Evolutionary conservation across 768 basidiomycete genomes (phyloP).

Genomic region (Cantharellus anzutake): DNA sequence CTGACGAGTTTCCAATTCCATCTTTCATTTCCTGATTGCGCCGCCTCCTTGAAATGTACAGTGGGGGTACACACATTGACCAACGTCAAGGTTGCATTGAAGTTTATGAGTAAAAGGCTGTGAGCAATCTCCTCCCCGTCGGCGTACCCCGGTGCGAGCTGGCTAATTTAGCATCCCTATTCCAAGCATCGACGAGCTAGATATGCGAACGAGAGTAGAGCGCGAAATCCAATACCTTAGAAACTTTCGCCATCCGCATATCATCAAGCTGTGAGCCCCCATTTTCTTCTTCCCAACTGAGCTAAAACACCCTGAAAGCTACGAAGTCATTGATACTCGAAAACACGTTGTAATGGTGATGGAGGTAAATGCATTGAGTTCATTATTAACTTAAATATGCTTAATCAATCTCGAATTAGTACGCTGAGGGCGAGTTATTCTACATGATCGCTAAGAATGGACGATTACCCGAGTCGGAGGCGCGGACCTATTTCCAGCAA

Average conservation of each 20-base stretch:
- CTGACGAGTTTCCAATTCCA: neutral
- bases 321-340: slow-evolving; percentile 65
- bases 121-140: neutral
- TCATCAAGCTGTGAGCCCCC: slow-evolving; percentile 76
- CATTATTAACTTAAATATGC: neutral
- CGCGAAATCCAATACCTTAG: slow-evolving; percentile 97
- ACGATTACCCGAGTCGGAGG: slow-evolving; percentile 71
- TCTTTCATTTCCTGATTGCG: neutral
- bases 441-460: slow-evolving; percentile 94
- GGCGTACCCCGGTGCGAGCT: neutral
- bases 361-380: slow-evolving; percentile 23
- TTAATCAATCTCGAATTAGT: slow-evolving; percentile 17
- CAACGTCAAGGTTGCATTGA: slow-evolving; percentile 92
- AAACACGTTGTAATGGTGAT: slow-evolving; percentile 97
- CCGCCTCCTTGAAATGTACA: slow-evolving; percentile 16
- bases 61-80: slow-evolving; percentile 91
- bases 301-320: slow-evolving; percentile 13
- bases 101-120: slow-evolving; percentile 82
- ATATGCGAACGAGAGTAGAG: slow-evolving; percentile 81
- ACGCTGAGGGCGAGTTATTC: slow-evolving; percentile 90
- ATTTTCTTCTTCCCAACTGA: neutral
- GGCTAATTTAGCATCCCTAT: neutral
- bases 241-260: slow-evolving; percentile 83
- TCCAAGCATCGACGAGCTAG: slow-evolving; percentile 57
- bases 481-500: slow-evolving; percentile 92